Conservation (phyloP, 768 basidiomycete genomes). For the Tubosaeta sp. region DNA sequence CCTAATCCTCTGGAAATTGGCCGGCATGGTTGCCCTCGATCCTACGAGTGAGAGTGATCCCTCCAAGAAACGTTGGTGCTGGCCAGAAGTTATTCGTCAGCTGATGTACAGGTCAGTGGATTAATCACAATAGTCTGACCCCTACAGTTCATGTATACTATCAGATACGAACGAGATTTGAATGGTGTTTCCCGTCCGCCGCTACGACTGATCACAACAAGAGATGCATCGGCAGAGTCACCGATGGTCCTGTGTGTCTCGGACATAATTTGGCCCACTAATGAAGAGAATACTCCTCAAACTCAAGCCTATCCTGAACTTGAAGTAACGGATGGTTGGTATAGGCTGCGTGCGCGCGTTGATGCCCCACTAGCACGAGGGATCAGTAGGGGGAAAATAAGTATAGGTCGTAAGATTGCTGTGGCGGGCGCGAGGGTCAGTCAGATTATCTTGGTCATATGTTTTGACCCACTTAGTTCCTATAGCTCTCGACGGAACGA, state of each 20-base stretch:
- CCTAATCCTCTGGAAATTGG: conserved; percentile 91
- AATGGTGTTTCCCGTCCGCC: conserved; percentile 76
- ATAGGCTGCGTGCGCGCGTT: conserved; percentile 70
- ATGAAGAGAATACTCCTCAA: conserved; percentile 35
- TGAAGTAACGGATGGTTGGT: conserved; percentile 99
- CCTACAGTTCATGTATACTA: not conserved
- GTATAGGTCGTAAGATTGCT: conserved; percentile 78
- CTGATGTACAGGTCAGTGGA: conserved; percentile 72
- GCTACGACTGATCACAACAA: conserved; percentile 75
- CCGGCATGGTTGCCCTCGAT: conserved; percentile 73
- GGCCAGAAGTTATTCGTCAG: conserved; percentile 77
- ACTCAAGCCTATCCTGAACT: conserved; percentile 51
- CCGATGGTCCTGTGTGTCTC: conserved; percentile 88
- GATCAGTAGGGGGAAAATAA: conserved; percentile 57
- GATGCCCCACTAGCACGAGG: conserved; percentile 75
- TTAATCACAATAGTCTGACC: not conserved
- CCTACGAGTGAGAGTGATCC: conserved; percentile 53
- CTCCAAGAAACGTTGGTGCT: conserved; percentile 65
- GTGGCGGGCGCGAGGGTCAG: conserved; percentile 76
- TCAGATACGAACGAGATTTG: conserved; percentile 85
- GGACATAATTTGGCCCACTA: conserved; percentile 54
- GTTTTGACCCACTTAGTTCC: not conserved
- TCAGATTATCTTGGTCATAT: conserved; percentile 1
- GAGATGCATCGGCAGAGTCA: conserved; percentile 71
- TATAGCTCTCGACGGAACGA: conserved; percentile 60